phyloP scores from a whole-genome alignment of 352 stramenopile species.

The Pythium plurisporium region DNA sequence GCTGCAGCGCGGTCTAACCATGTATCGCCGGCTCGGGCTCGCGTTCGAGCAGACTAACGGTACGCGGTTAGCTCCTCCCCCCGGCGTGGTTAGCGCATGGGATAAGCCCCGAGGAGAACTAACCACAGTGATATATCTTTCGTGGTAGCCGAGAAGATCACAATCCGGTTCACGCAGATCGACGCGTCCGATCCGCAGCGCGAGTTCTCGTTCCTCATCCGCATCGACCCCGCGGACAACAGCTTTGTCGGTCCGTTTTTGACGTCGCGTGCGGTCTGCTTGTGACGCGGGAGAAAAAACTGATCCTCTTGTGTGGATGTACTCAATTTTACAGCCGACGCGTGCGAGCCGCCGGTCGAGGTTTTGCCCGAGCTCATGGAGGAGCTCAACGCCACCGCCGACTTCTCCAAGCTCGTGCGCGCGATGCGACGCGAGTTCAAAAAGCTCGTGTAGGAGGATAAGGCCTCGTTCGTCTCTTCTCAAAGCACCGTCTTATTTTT shows the following conservation, averaged over 20 bases:
- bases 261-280: no score
- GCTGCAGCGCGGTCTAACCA: slow-evolving; percentile 51
- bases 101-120: no score
- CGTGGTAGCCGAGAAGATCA: slow-evolving; percentile 46
- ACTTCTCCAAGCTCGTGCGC: slow-evolving; percentile 74
- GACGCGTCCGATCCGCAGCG: slow-evolving; percentile 46
- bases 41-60: slow-evolving; percentile 61
- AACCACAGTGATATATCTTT: no score
- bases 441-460: slow-evolving; percentile 33
- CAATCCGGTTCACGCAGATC: slow-evolving; percentile 69
- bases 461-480: not conserved
- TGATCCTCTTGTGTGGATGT: no score
- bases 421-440: slow-evolving; percentile 80
- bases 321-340: slow-evolving; percentile 34
- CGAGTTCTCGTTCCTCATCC: slow-evolving; percentile 71
- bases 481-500: not conserved
- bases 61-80: no score
- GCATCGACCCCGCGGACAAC: slow-evolving; percentile 53
- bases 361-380: slow-evolving; percentile 44
- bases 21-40: slow-evolving; percentile 67
- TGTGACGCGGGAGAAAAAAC: not conserved
- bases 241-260: slow-evolving; percentile 47
- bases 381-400: slow-evolving; percentile 55
- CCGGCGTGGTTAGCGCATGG: no score
- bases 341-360: slow-evolving; percentile 51